These are phyloP conservation scores for Phytophthora tentaculata DNA, from an alignment of 352 stramenopile genomes.

Conservation along the genomic window DNA sequence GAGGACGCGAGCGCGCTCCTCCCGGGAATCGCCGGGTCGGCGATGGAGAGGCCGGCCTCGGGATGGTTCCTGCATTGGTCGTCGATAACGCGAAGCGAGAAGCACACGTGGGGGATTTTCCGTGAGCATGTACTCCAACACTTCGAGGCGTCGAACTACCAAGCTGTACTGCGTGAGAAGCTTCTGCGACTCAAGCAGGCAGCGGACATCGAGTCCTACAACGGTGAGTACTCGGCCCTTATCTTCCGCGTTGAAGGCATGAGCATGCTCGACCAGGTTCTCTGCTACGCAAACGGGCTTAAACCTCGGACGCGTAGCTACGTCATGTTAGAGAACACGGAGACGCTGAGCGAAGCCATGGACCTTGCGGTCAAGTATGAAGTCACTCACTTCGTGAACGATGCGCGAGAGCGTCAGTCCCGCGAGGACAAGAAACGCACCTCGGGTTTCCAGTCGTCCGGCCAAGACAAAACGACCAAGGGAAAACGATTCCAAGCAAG, in stretches of 20 bases:
- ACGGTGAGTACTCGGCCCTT: neutral
- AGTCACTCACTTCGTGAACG: conserved; percentile 4
- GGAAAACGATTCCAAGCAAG: neutral
- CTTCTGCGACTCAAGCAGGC: conserved; percentile 8
- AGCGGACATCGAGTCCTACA: conserved; percentile 12
- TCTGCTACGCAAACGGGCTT: conserved; percentile 7
- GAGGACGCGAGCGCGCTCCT: too few relatives aligned
- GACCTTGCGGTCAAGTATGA: conserved; percentile 11
- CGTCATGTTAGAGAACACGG: conserved; percentile 4
- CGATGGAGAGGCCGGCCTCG: conserved; percentile 3
- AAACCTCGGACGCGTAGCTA: conserved; percentile 6
- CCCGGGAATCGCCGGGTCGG: too few relatives aligned
- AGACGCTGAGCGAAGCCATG: conserved; percentile 9
- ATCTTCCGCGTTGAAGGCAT: conserved; percentile 11
- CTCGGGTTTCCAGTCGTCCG: neutral
- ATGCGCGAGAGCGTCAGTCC: neutral
- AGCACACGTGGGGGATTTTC: conserved; percentile 16
- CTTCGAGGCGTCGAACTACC: conserved; percentile 15
- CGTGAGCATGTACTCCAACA: conserved; percentile 1
- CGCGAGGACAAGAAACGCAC: neutral
- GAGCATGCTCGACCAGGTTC: conserved; percentile 5
- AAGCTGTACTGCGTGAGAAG: conserved; percentile 3
- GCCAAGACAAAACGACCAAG: neutral
- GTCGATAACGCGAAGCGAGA: conserved; percentile 3
- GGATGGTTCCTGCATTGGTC: conserved; percentile 12